These are phyloP conservation scores for Teratosphaeria epicoccoides DNA, from an alignment of 2,329 filamentous ascomycete species.

Conservation along the genomic window DNA sequence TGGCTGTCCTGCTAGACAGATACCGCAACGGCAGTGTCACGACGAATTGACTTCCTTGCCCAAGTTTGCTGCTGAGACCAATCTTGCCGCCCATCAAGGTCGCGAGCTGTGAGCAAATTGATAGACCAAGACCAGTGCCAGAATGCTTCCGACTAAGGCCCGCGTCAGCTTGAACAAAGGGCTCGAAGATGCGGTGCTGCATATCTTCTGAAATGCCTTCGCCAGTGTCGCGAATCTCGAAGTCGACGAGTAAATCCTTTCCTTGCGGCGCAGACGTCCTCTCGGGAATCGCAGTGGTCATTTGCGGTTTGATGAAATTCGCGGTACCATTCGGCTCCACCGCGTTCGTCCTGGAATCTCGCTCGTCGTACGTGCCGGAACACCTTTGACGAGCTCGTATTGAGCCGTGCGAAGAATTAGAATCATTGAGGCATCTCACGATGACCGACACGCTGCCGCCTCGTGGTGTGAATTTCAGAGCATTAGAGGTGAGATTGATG, in stretches of 20 bases:
- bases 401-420: conserved; percentile 34
- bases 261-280: conserved; percentile 40
- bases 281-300: conserved; percentile 8
- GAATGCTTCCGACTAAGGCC: conserved; percentile 82
- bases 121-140: conserved; percentile 76
- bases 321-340: conserved; percentile 30
- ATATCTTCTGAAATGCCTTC: conserved; percentile 71
- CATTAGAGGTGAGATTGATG: conserved; percentile 87
- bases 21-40: conserved; percentile 74
- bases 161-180: conserved; percentile 83
- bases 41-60: conserved; percentile 68
- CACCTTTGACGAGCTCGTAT: conserved; percentile 17
- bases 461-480: conserved; percentile 76
- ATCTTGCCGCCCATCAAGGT: conserved; percentile 73
- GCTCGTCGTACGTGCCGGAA: conserved; percentile 32
- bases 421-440: conserved; percentile 62
- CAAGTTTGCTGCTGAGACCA: conserved; percentile 57
- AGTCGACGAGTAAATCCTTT: conserved; percentile 66
- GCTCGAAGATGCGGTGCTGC: conserved; percentile 79
- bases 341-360: conserved; percentile 29
- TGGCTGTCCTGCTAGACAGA: conserved; percentile 54
- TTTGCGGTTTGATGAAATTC: conserved; percentile 25
- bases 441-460: conserved; percentile 65
- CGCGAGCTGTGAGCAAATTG: conserved; percentile 80
- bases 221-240: conserved; percentile 79